These are phyloP conservation scores for Amanita phalloides DNA, from an alignment of 768 basidiomycete species.

Conservation along the genomic window DNA sequence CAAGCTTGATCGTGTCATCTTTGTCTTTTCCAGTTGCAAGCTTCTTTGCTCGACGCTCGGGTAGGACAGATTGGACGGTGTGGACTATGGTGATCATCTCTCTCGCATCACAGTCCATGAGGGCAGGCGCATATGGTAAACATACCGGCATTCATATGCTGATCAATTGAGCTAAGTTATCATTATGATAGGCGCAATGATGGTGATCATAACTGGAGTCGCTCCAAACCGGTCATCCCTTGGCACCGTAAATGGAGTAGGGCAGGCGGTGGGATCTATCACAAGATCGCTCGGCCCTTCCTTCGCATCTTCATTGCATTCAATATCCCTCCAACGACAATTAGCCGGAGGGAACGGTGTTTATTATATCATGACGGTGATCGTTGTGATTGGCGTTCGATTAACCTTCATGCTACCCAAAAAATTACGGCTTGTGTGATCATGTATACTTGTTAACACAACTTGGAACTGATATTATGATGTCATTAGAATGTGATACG, in stretches of 20 bases:
- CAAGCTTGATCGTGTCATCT: slow-evolving; percentile 10
- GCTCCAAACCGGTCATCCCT: slow-evolving; percentile 1
- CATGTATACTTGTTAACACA: too few relatives aligned
- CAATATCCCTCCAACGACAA: background rate
- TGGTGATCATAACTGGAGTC: background rate
- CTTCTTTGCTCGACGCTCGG: background rate
- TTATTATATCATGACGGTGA: background rate
- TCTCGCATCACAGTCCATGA: background rate
- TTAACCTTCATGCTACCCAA: background rate
- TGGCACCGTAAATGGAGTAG: slow-evolving; percentile 1
- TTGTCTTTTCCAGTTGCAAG: slow-evolving; percentile 8
- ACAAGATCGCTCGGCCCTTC: slow-evolving; percentile 1
- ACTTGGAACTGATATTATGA: too few relatives aligned
- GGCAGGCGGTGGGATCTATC: background rate
- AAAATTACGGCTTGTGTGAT: background rate
- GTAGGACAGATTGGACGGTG: background rate
- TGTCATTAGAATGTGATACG: too few relatives aligned
- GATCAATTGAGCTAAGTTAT: background rate
- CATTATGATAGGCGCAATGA: background rate
- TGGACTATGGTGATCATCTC: background rate
- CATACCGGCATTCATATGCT: background rate
- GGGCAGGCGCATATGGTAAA: background rate
- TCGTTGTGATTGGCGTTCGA: background rate
- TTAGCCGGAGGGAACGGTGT: slow-evolving; percentile 4
- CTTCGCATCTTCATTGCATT: slow-evolving; percentile 1